Evolutionary conservation across 352 stramenopile species (phyloP), one percentile per base, ranked within the genome.

Genomic region (Phytopythium cucurbitacearum): DNA sequence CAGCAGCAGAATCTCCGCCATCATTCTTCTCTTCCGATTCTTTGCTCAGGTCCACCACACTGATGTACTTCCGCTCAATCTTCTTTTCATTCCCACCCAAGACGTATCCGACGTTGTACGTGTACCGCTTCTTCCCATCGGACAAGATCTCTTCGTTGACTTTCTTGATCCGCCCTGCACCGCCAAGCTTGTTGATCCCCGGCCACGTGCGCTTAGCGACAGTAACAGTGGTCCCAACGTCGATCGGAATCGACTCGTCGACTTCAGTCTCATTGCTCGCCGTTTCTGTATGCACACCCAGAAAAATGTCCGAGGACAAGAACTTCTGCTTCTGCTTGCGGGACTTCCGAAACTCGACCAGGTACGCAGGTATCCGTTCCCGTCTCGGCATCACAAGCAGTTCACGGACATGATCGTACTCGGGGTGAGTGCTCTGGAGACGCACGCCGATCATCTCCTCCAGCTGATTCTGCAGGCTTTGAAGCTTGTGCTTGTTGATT

Each of bases 161-260:
- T 62, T 76, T 80, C 8, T 70, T 71, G 37, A 94, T 71, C 35
- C 85, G 78, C 35, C 78, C 85, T 7, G 80, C 75, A 12, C 85
- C 85, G 10, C 85, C 85, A 5, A 91, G 71, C 53, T 92, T 94
- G 59, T 94, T 94, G 64, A 94, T 94, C 3, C 85, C 85, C 35
- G 85, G 80, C 85, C 85, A 94, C 10, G 81, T 94, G 8, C 84
- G 80, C 57, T 89, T 91, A 0, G 74, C 81, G 2, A 94, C 84
- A 11, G 71, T 81, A 6, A 92, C 81, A 16, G 80, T 89, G 0
- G 70, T 79, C 1, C 80, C 77, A 7, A 87, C 64, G 0, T 59
- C 67, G 2, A 91, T 60, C 5, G 79, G 51, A 21, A 65, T 69
- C 36, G 71, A 49, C 43, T 80, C 62, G 48, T 85, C 71, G 16